Evolutionary conservation across 805 yeast species (phyloP), one percentile per base, ranked within the genome.

Genomic region (Nematodospora valgi): DNA sequence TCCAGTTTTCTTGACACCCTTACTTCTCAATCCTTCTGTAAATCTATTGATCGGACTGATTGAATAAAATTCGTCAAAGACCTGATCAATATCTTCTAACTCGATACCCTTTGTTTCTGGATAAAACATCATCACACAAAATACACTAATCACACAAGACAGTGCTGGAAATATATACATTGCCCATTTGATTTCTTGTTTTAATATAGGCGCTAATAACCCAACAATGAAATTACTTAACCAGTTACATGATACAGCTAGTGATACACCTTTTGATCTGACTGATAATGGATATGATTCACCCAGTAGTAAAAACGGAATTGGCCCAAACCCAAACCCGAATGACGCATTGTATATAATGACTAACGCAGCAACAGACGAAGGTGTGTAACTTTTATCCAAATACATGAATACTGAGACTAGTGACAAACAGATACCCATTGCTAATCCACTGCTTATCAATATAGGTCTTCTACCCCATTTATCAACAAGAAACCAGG

Each of bases 291-390:
- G 72, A 38, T 56, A 62, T 26, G 64, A 69, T 42, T 67, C 73
- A 2, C 72, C 71, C 2, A 71, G 71, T 25, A 65, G 57, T 27
- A 67, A 56, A 28, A 63, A 67, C 13, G 71, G 72, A 18, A 67
- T 57, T 5, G 73, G 73, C 4, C 73, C 73, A 72, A 72, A 67
- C 40, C 68, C 60, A 47, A 55, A 67, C 4, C 73, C 73, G 46
- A 67, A 67, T 4, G 63, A 54, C 1, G 69, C 72, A 32, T 67
- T 67, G 47, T 65, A 68, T 5, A 67, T 43, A 4, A 68, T 51
- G 24, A 68, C 73, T 47, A 66, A 53, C 2, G 62, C 17, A 4
- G 70, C 72, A 15, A 66, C 72, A 37, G 60, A 32, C 37, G 55
- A 49, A 16, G 72, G 64, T 2, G 73, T 67, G 30, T 45, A 56